A percentile compares a stretch with the other conserved stretches of the same genome.
phyloP scores from a whole-genome alignment of 805 yeast genomes.

The Torulaspora delbrueckii region DNA sequence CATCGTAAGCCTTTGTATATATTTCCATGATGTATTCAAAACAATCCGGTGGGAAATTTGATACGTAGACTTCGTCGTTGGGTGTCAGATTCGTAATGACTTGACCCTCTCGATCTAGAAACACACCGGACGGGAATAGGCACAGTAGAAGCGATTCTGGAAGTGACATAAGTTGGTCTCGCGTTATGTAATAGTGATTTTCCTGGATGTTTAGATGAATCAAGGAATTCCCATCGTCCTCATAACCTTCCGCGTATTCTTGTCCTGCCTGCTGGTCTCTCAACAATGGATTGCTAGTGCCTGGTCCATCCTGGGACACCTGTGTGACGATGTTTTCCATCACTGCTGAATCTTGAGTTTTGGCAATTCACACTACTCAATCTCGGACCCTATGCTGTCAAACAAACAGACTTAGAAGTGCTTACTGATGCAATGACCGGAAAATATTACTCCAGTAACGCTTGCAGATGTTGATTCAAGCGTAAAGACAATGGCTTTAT shows the following conservation, averaged over 20 bases:
- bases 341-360: not conserved
- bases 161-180: conserved; percentile 84
- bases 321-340: conserved; percentile 59
- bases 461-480: no score
- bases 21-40: conserved; percentile 74
- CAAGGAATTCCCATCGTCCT: conserved; percentile 48
- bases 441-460: no score
- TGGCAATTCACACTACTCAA: not conserved
- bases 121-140: conserved; percentile 85
- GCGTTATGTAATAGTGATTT: conserved; percentile 61
- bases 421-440: no score
- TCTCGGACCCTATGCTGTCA: not conserved
- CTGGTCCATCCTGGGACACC: conserved; percentile 45
- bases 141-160: conserved; percentile 89
- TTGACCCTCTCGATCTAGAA: conserved; percentile 69
- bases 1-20: conserved; percentile 66
- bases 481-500: no score
- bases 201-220: conserved; percentile 80
- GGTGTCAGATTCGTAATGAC: conserved; percentile 76
- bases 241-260: conserved; percentile 15
- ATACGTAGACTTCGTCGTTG: conserved; percentile 68
- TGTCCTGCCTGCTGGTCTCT: conserved; percentile 30
- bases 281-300: conserved; percentile 11
- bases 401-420: not conserved
- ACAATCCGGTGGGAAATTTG: conserved; percentile 78